Evolutionary conservation across 441 rosid species (phyloP), one percentile per base, ranked within the genome.

Genomic region (Gossypium davidsonii): DNA sequence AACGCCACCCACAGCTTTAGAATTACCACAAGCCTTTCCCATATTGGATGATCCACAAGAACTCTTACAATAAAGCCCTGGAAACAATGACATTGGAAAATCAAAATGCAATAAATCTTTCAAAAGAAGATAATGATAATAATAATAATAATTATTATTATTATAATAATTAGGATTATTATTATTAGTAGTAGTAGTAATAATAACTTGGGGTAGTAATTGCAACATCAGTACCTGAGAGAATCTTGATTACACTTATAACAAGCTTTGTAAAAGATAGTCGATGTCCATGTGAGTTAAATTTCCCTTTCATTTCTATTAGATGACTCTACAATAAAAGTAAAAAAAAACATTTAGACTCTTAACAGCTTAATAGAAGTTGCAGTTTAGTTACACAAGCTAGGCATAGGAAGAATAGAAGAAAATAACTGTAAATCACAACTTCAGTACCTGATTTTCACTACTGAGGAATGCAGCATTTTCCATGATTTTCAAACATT

Each of bases 401-500:
- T 8, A 12, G 17, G 28, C 3, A 31, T 59, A 72, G 48, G 49
- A 59, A 18, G 39, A 28, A 46, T 64, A 34, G 44, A 64, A 65
- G 71, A 71, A 67, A 31, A 76, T 62, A 63, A 73, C 56, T 72
- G 56, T 64, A 65, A 64, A 31, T 39, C n/a, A 71, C 51, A 61
- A 31, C 56, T 53, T 12, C 59, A 28, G 57, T 82, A 93, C 99
- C 94, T 96, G 99, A 82, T 96, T 96, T 65, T 93, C 97, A 76
- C 89, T 86, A 78, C 99, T 96, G 7, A 93, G 88, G 82, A 93
- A 93, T 58, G 97, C 91, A 64, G 97, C 97, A 86, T 96, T 96
- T 84, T 96, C 99, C 98, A 96, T 91, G 79, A 93, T 92, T 85
- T 86, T 92, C 82, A 92, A 80, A 84, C 93, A 91, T 87, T 89